Percentiles rank a stretch among this genome's conserved stretches.
Conservation (phyloP, 2,329 filamentous ascomycete species). For the Fusarium cicatricum region DNA sequence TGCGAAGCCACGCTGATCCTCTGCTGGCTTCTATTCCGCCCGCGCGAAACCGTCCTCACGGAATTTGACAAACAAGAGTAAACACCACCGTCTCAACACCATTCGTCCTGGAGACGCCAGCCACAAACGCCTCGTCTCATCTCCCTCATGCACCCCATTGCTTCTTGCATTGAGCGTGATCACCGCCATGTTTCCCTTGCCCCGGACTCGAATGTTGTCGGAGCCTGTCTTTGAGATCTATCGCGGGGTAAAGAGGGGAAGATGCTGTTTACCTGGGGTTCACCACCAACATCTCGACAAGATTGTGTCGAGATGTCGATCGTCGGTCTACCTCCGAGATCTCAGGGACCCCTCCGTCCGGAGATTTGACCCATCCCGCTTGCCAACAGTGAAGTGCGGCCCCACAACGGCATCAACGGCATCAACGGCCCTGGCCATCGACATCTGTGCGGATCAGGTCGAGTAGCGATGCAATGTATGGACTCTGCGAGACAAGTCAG, state of each 20-base stretch:
- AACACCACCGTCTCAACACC: constrained; percentile 8
- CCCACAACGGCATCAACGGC: constrained; percentile 5
- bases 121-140: constrained; percentile 23
- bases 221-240: constrained; percentile 11
- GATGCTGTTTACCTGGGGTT: constrained; percentile 2
- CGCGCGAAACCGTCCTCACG: constrained; percentile 13
- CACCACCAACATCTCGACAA: constrained; percentile 1
- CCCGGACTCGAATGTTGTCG: constrained; percentile 6
- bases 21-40: constrained; percentile 22
- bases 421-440: constrained; percentile 39
- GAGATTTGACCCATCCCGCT: constrained; percentile 13
- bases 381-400: constrained; percentile 12
- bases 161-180: constrained; percentile 8
- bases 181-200: constrained; percentile 13
- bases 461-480: constrained; percentile 52
- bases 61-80: constrained; percentile 3
- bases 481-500: constrained; percentile 45
- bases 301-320: neutral
- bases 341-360: constrained; percentile 7
- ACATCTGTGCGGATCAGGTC: constrained; percentile 47
- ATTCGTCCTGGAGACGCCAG: neutral
- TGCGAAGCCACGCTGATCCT: constrained; percentile 18
- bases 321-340: constrained; percentile 13
- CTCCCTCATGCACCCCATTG: constrained; percentile 13
- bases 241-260: constrained; percentile 8